phyloP scores from a whole-genome alignment of 2,329 filamentous ascomycete genomes.

The Colletotrichum sp. region DNA sequence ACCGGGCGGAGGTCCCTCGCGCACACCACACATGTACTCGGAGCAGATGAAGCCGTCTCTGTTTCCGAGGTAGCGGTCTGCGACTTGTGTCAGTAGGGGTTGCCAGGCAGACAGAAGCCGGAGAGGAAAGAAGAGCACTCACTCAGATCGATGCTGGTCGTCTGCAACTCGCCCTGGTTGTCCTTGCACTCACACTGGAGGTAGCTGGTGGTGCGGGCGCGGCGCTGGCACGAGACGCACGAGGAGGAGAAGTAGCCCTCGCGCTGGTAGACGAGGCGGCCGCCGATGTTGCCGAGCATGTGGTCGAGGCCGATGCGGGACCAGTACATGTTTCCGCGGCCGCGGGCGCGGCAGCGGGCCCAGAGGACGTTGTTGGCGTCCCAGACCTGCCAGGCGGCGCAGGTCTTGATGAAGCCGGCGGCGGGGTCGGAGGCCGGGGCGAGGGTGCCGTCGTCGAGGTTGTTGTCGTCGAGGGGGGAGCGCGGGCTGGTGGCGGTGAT shows the following conservation, averaged over 20 bases:
- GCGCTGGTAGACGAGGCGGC: neutral
- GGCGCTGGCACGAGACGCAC: neutral
- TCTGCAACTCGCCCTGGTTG: neutral
- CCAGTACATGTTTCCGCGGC: neutral
- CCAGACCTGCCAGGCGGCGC: neutral
- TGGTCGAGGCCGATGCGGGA: conserved; percentile 4
- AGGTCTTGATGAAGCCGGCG: neutral
- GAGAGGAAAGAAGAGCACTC: neutral
- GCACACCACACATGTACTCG: neutral
- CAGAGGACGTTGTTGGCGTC: neutral
- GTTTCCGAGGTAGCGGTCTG: neutral
- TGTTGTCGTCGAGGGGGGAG: neutral
- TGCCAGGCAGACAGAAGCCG: neutral
- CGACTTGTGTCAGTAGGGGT: neutral
- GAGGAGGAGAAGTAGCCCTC: neutral
- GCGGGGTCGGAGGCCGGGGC: neutral
- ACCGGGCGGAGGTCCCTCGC: neutral
- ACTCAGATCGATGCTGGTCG: neutral
- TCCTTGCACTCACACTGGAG: neutral
- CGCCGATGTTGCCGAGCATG: conserved; percentile 5
- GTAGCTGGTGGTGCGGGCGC: neutral
- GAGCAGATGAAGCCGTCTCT: neutral
- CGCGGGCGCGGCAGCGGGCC: neutral
- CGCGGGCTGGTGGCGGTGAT: neutral
- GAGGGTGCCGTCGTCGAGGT: neutral